Evolutionary conservation across 2,329 filamentous ascomycete genomes (phyloP).

Genomic region (Blastomyces emzantsi): DNA sequence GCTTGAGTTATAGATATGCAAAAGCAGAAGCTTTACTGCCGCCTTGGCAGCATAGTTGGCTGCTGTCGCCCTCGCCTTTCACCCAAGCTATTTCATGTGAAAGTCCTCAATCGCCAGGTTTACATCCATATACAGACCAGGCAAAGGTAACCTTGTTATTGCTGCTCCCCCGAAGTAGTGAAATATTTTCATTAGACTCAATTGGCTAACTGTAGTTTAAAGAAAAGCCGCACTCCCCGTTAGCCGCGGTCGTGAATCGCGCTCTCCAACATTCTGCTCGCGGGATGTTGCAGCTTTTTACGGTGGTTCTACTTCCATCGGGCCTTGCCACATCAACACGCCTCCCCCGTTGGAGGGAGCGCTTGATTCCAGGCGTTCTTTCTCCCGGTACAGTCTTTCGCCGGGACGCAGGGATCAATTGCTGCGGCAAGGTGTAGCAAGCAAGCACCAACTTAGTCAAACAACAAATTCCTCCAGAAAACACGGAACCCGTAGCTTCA

Average conservation of each 20-base stretch:
- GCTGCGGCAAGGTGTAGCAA: background rate
- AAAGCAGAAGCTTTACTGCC: background rate
- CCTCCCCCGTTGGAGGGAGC: background rate
- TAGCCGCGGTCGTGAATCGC: background rate
- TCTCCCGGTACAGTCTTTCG: background rate
- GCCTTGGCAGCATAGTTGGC: background rate
- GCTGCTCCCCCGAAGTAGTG: too few species aligned
- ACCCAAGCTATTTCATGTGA: background rate
- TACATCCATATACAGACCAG: background rate
- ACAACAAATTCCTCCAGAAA: background rate
- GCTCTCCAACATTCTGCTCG: background rate
- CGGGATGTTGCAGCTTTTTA: background rate
- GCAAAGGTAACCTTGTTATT: background rate
- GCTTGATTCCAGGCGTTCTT: background rate
- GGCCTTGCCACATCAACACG: background rate
- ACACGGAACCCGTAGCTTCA: background rate
- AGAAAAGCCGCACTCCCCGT: background rate
- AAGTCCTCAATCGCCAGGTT: background rate
- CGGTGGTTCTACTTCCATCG: background rate
- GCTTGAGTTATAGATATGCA: conserved; percentile 1
- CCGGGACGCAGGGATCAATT: background rate
- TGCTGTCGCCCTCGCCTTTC: background rate
- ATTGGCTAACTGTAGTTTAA: background rate
- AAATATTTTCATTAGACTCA: background rate
- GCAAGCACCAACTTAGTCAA: background rate